Evolutionary conservation across 116 monocot genomes (phyloP), one percentile per base, ranked within the genome.

Genomic region (Dioscorea cayenensis): DNA sequence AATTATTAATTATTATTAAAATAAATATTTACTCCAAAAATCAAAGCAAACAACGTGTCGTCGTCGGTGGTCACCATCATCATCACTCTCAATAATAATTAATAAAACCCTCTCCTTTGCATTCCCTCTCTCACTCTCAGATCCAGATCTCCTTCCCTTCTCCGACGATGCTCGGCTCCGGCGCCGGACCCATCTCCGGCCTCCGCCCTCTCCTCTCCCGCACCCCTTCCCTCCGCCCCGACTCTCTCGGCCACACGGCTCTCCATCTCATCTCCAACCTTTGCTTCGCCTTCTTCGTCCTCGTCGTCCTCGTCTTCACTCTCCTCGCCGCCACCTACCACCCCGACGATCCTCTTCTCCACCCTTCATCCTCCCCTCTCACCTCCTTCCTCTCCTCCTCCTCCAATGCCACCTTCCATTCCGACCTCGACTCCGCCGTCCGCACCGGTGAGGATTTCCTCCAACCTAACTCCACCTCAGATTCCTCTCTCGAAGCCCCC

Each of bases 271-370:
- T 89, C 72, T 86, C 83, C 58, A 95, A 95, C 79, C 83, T 91
- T 77, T 89, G 82, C 84, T 95, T 95, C 79, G 91, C 89, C 20
- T 63, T 88, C 64, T 95, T 91, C 85, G 95, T 91, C 64, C 36
- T 89, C 51, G 82, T 76, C 32, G 95, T 95, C 60, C 84, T 95
- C 58, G 60, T 76, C 71, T 88, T 94, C 88, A 94, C 94, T 71
- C 76, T 94, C 65, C 72, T 94, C 77, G 95, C 92, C 52, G 89
- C 95, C 63, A 89, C 92, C 19, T 95, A 95, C 85, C 76, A 77
- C 28, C 89, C 91, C 19, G 91, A 84, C n/a, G 95, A 91, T 59
- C 90, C 90, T 14, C 87, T 89, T 60, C 80, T 91, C 66, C 95
- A 73, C 66, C 82, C 89, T 28, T 73, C 87, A 49, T 73, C 76